These are phyloP conservation scores for Leptodermis oblonga DNA, from an alignment of 257 asterid species.

Conservation along the genomic window DNA sequence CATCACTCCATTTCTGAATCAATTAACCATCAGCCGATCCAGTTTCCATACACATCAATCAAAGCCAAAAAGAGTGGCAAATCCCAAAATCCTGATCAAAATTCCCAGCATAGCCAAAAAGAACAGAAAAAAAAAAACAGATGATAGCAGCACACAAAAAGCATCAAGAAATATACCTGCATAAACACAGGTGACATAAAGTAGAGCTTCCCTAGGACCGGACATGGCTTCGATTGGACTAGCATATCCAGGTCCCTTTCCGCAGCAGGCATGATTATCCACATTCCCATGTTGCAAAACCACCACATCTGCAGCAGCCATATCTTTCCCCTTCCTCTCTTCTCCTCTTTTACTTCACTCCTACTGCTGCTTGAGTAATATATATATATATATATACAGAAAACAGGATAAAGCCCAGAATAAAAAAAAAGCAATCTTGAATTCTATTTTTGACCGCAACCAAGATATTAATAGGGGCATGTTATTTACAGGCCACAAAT, in stretches of 20 bases:
- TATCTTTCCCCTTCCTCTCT: slow-evolving; percentile 8
- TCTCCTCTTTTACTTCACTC: not conserved
- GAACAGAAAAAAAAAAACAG: not conserved
- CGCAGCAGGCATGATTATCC: slow-evolving; percentile 43
- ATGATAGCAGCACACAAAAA: not conserved
- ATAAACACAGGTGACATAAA: slow-evolving; percentile 87
- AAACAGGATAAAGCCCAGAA: not conserved
- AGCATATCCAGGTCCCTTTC: slow-evolving; percentile 89
- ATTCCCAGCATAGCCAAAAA: no score
- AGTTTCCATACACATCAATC: not conserved
- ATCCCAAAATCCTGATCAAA: not conserved
- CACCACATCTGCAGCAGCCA: slow-evolving; percentile 62
- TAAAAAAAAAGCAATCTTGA: no score
- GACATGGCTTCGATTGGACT: slow-evolving; percentile 86
- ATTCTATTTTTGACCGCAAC: no score
- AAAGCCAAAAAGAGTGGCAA: not conserved
- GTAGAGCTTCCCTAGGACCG: slow-evolving; percentile 83
- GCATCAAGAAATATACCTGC: slow-evolving; percentile 35
- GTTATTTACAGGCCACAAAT: no score
- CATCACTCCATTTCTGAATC: not conserved
- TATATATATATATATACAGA: no score
- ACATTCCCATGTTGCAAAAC: slow-evolving; percentile 48
- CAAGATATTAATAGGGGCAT: no score
- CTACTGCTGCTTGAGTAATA: no score
- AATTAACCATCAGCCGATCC: not conserved